Percentiles rank a stretch among this genome's conserved stretches.
Conservation (phyloP, 169 alveolate genomes). For the Eimeria zaria region DNA sequence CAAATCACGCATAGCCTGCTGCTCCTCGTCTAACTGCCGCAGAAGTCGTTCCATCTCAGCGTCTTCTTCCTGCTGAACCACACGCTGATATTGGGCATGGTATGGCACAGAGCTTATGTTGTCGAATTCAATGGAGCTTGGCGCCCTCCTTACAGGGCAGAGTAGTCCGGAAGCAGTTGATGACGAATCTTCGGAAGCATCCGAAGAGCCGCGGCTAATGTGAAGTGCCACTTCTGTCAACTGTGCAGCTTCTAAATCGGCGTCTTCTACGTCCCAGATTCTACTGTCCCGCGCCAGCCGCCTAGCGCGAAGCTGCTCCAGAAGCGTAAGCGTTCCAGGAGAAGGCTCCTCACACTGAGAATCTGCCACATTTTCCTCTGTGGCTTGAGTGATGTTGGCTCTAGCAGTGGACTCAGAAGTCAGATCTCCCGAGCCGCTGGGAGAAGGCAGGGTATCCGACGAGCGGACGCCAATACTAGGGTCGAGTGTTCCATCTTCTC, state of each 20-base stretch:
- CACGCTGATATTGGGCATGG: slow-evolving; percentile 62
- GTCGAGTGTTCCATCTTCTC: not conserved
- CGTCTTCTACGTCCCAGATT: slow-evolving; percentile 64
- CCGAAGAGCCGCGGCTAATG: slow-evolving; percentile 49
- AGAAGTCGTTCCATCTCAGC: slow-evolving; percentile 69
- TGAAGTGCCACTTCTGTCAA: slow-evolving; percentile 1
- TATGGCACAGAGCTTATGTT: slow-evolving; percentile 25
- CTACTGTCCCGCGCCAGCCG: slow-evolving; percentile 42
- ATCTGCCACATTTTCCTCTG: not conserved
- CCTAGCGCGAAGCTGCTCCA: slow-evolving; percentile 59
- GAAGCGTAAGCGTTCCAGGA: slow-evolving; percentile 44
- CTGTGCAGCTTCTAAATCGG: slow-evolving; percentile 47
- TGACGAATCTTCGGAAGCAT: slow-evolving; percentile 27
- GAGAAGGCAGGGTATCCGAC: not conserved
- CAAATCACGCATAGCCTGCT: slow-evolving; percentile 71
- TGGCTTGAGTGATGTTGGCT: not conserved
- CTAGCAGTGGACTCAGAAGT: not conserved
- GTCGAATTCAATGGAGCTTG: slow-evolving; percentile 31
- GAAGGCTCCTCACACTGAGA: not conserved
- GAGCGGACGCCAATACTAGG: not conserved
- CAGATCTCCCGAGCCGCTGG: not conserved
- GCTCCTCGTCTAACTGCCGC: slow-evolving; percentile 72
- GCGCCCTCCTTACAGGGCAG: slow-evolving; percentile 31
- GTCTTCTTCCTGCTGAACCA: slow-evolving; percentile 60
- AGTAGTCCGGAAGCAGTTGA: not conserved